These are phyloP conservation scores for Leishmania guyanensis DNA, from an alignment of 208 protist species.

Conservation along the genomic window DNA sequence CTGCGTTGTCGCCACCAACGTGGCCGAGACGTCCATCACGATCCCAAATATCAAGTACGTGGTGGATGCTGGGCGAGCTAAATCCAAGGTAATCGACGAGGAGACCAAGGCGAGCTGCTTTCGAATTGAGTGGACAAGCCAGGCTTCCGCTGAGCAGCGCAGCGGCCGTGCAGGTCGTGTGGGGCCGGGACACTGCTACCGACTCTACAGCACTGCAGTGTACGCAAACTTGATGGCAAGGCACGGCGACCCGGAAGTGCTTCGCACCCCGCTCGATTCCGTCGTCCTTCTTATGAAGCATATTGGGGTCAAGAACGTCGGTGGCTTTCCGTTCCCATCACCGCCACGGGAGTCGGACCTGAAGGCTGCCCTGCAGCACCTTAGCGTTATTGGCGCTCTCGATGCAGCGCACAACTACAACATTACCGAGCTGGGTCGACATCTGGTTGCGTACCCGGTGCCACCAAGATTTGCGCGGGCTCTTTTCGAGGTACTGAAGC, in stretches of 20 bases:
- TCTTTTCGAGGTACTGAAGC: constrained; percentile 60
- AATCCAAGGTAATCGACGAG: constrained; percentile 97
- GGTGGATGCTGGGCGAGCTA: constrained; percentile 97
- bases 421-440: constrained; percentile 71
- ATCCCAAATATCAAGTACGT: constrained; percentile 99
- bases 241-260: constrained; percentile 94
- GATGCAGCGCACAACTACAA: constrained; percentile 41
- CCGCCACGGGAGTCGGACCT: constrained; percentile 72
- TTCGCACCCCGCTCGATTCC: constrained; percentile 90
- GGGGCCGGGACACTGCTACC: constrained; percentile 97
- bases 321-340: constrained; percentile 89
- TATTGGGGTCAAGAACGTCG: constrained; percentile 87
- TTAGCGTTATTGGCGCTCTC: constrained; percentile 78
- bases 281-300: constrained; percentile 93
- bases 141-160: constrained; percentile 97
- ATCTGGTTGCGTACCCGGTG: constrained; percentile 80
- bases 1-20: constrained; percentile 99
- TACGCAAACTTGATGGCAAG: constrained; percentile 98
- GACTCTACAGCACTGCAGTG: constrained; percentile 97
- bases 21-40: constrained; percentile 99
- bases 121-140: constrained; percentile 96
- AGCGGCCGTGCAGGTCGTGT: constrained; percentile 95
- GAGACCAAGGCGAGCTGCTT: constrained; percentile 97
- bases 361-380: constrained; percentile 69
- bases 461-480: constrained; percentile 84